Base-by-base conservation (phyloP, 352 stramenopile genomes). In the Pythium monospermum region DNA sequence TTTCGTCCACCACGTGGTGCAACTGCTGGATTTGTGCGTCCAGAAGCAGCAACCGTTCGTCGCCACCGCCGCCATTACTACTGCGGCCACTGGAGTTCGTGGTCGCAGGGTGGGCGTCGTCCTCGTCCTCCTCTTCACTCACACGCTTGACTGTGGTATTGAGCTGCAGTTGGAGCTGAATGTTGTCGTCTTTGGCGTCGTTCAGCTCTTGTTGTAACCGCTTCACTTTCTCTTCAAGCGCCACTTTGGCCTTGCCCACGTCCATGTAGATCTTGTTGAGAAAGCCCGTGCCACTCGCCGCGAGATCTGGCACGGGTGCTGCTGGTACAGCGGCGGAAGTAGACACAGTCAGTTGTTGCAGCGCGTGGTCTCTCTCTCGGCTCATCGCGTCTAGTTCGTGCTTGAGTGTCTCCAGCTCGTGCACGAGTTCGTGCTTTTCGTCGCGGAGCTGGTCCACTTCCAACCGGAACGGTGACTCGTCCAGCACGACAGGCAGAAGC, bases 211-310 rank as follows among this genome's bases (percentile, higher is more conserved):
- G 57, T 11, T 76, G 75, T 1, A 88, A 57, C 31, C 83, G 68
- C 37, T 75, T 74, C 1, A 91, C 76, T 39, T 85, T 82, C 19
- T 87, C 79, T 18, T 91, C 79, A 10, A 91, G 55, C 19, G 69
- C 65, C 39, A 78, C 49, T 50, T 91, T 91, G n/a, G 79, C 76
- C 50, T 91, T 91, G 15, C 79, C 79, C 0, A 91, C 73, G 35
- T 91, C 76, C 49, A 75, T 64, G 59, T 88, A 91, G 39, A 87
- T 91, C 63, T 87, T 85, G 57, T 87, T 81, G 38, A 91, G 64
- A 45, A 87, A 91, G 6, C 73, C 75, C 52, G 65, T 27, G 32
- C 59, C 35, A 21, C 57, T 40, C 5, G 32, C 5, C 8, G 25
- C 8, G 35, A 15, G 3, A 37, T 47, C 4, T 43, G 49, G 16